These are phyloP conservation scores for Raffaelea ambrosiae DNA, from an alignment of 2,329 filamentous ascomycete species.

Conservation along the genomic window DNA sequence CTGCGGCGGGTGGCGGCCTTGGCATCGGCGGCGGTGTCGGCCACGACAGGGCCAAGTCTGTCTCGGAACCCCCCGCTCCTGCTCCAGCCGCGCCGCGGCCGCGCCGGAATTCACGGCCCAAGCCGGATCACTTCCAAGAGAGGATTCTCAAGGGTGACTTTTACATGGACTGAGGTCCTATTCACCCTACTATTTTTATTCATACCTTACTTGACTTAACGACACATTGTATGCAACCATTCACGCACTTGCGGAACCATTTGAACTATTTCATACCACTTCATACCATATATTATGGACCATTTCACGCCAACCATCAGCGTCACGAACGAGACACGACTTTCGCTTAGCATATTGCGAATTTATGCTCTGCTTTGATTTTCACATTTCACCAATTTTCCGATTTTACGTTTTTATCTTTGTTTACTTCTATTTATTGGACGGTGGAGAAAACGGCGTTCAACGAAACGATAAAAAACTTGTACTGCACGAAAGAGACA, in stretches of 20 bases:
- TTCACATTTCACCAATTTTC: no score
- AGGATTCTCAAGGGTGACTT: constrained; percentile 96
- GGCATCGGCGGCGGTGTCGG: constrained; percentile 12
- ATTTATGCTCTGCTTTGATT: no score
- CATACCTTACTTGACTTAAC: background rate
- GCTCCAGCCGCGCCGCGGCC: constrained; percentile 43
- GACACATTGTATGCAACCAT: background rate
- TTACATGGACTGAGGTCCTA: constrained; percentile 69
- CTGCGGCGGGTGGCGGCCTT: constrained; percentile 8
- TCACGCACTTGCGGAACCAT: no score
- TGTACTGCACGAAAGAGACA: no score
- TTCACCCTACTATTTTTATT: background rate
- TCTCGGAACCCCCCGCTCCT: constrained; percentile 46
- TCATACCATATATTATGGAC: background rate
- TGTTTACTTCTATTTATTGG: no score
- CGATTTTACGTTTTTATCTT: no score
- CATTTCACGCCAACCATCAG: background rate
- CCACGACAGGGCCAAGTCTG: constrained; percentile 63
- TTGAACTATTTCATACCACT: background rate
- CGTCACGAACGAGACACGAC: background rate
- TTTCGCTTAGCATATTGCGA: background rate
- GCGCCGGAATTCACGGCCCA: constrained; percentile 43
- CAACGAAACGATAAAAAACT: no score
- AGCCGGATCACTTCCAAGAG: constrained; percentile 93
- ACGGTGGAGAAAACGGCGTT: no score